Percentiles rank a stretch among this genome's conserved stretches.
Evolutionary conservation across 495 filamentous ascomycete species (phyloP).

Genomic region (Aspergillus nidulans): DNA sequence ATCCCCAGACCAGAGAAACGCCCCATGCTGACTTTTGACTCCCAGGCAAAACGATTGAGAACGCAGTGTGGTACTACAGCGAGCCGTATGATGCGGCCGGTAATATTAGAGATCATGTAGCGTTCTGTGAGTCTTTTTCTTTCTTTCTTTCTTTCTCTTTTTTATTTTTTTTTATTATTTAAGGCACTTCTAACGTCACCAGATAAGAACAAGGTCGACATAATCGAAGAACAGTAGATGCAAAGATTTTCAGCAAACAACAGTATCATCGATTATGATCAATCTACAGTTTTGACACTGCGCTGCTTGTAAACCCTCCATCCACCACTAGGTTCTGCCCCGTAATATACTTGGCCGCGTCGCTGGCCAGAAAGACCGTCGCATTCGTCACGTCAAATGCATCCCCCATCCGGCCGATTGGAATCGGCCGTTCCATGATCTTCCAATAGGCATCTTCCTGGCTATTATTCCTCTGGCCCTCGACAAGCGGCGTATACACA

Average conservation of each 20-base stretch:
- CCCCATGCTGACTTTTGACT: not conserved
- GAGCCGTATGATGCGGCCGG: slow-evolving; percentile 52
- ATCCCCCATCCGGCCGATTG: slow-evolving; percentile 39
- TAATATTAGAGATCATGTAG: slow-evolving; percentile 59
- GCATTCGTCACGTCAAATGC: slow-evolving; percentile 51
- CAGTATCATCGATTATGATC: too few relatives aligned
- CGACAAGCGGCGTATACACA: slow-evolving; percentile 38
- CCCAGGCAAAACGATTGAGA: slow-evolving; percentile 46
- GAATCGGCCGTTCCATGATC: slow-evolving; percentile 38
- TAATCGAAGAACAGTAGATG: slow-evolving; percentile 22
- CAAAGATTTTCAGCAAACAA: not conserved
- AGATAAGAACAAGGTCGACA: slow-evolving; percentile 43
- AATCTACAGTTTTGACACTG: not conserved
- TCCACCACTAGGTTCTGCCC: slow-evolving; percentile 53
- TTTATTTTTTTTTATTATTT: too few relatives aligned
- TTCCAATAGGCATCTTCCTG: slow-evolving; percentile 23
- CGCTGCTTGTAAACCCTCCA: slow-evolving; percentile 38
- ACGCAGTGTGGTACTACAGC: slow-evolving; percentile 69
- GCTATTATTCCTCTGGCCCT: not conserved
- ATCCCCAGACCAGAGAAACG: not conserved
- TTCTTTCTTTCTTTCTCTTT: too few relatives aligned
- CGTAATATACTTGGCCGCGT: slow-evolving; percentile 50
- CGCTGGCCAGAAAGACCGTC: slow-evolving; percentile 45
- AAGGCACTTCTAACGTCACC: too few relatives aligned
- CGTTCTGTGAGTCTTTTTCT: slow-evolving; percentile 54